phyloP scores from a whole-genome alignment of 176 grass and related monocot species.

The Saccharum spontaneum region DNA sequence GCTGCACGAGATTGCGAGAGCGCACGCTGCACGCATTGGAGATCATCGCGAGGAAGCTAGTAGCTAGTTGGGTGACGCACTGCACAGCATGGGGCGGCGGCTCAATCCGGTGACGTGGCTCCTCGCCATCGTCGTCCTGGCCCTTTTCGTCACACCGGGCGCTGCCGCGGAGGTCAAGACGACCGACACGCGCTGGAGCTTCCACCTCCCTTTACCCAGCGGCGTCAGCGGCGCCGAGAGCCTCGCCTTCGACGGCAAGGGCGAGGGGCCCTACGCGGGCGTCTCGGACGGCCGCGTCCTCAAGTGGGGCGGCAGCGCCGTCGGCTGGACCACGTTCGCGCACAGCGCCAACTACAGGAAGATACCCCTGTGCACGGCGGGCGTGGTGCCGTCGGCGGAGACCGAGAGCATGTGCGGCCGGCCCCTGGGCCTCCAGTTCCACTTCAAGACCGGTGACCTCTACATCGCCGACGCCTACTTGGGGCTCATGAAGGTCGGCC shows the following conservation, averaged over 20 bases:
- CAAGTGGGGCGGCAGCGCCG: constrained; percentile 42
- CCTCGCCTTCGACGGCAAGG: too few relatives aligned
- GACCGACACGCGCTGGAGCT: constrained; percentile 24
- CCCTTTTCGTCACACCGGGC: not conserved
- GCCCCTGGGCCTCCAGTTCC: too few relatives aligned
- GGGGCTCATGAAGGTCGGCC: too few relatives aligned
- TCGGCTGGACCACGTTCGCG: constrained; percentile 54
- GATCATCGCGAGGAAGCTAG: not conserved
- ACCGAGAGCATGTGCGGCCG: too few relatives aligned
- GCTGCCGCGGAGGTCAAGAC: constrained; percentile 8
- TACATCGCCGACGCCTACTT: too few relatives aligned
- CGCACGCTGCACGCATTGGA: not conserved
- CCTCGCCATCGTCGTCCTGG: not conserved
- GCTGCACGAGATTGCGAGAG: not conserved
- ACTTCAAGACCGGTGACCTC: too few relatives aligned
- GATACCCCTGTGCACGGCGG: constrained; percentile 10
- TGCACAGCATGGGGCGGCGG: not conserved
- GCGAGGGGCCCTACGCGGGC: constrained; percentile 43
- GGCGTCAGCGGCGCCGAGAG: constrained; percentile 52
- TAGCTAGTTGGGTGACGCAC: not conserved
- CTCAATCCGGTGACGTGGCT: not conserved
- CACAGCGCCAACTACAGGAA: constrained; percentile 10
- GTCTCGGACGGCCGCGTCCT: constrained; percentile 62
- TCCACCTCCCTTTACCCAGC: constrained; percentile 13
- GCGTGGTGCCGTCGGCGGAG: too few relatives aligned